Evolutionary conservation across 1,284 basidiomycete genomes (phyloP).

Genomic region (Heterobasidion parviporum): DNA sequence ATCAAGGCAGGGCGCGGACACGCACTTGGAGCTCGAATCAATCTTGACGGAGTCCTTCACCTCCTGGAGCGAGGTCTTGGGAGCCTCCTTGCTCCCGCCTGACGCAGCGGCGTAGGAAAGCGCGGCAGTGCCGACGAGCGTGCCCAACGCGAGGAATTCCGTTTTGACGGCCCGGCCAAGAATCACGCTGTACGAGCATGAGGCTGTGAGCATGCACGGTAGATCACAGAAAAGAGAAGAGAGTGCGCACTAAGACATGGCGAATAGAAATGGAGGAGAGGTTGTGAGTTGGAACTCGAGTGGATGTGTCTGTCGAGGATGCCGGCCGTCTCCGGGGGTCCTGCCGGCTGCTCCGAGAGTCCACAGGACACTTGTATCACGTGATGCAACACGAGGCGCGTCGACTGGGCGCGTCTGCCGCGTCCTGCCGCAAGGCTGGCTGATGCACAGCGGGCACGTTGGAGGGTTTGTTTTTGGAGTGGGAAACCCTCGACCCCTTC

Average conservation of each 20-base stretch:
- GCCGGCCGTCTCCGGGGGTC: not conserved
- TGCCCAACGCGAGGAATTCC: conserved; percentile 67
- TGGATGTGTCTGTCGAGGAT: not conserved
- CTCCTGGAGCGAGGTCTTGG: conserved; percentile 38
- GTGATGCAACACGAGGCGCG: too few relatives aligned
- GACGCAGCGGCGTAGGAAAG: conserved; percentile 37
- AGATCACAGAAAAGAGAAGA: too few relatives aligned
- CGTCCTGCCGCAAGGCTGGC: too few relatives aligned
- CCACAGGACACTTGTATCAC: not conserved
- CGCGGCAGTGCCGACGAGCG: conserved; percentile 46
- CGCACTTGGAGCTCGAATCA: conserved; percentile 58
- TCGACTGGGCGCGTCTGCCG: too few relatives aligned
- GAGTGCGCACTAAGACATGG: conserved; percentile 3
- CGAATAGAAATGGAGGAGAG: not conserved
- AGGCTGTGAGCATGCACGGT: not conserved
- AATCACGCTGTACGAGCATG: conserved; percentile 39
- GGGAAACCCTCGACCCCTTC: too few relatives aligned
- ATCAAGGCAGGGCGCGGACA: conserved; percentile 2
- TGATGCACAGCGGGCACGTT: too few relatives aligned
- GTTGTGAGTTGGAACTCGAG: not conserved
- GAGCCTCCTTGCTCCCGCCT: conserved; percentile 30
- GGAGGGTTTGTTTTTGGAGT: too few relatives aligned
- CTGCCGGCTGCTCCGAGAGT: not conserved
- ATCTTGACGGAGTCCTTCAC: conserved; percentile 56
- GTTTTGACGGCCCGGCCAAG: conserved; percentile 69